Base-by-base conservation (phyloP, 176 grass and related monocot species). In the Triticum urartu region DNA sequence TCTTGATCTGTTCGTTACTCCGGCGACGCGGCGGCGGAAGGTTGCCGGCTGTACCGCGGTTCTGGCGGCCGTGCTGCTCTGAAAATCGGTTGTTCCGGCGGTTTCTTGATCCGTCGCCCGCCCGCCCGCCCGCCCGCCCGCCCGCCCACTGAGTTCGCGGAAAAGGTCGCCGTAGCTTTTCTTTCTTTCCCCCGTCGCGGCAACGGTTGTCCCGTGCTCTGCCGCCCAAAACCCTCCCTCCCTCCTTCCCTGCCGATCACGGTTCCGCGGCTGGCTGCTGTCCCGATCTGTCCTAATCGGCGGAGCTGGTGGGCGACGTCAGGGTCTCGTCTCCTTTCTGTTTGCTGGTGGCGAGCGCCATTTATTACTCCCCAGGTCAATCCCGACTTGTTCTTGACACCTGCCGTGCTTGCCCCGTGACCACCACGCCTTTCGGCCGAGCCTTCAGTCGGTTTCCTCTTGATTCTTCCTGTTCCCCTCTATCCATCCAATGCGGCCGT, bases 361-460 rank as follows among this genome's bases (percentile, higher is more conserved):
- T 85, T 88, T 81, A 85, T 88, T 85, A 40, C 39, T 71, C 77
- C 64, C 78, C 70, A 42, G 78, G 86, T 88, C 90, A 91, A 91
- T 85, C 78, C 45, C 63, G 60, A 42, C 85, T 35, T 26, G 68
- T 6, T 87, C 84, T 84, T 84, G 56, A 84, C 81, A 6, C 3
- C 60, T 81, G 89, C 89, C 81, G 81, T 88, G 69, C 36, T 48
- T 65, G 28, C 14, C 86, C 81, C 86, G 89, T 87, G 85, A 85
- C 85, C 38, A 77, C 85, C 26, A 77, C 89, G 26, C 45, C 75
- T 71, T 68, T 84, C 9, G 68, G 81, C 68, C 68, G 39, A 43
- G 11, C 11, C 1, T 9, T 12, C 47, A 0, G 78, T 62, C 62
- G 38, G 38, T 5, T 64, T 74, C 3, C 50, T 80, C 36, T 60